Base-by-base conservation (phyloP, 805 yeast genomes). In the Maudiozyma barnettii region DNA sequence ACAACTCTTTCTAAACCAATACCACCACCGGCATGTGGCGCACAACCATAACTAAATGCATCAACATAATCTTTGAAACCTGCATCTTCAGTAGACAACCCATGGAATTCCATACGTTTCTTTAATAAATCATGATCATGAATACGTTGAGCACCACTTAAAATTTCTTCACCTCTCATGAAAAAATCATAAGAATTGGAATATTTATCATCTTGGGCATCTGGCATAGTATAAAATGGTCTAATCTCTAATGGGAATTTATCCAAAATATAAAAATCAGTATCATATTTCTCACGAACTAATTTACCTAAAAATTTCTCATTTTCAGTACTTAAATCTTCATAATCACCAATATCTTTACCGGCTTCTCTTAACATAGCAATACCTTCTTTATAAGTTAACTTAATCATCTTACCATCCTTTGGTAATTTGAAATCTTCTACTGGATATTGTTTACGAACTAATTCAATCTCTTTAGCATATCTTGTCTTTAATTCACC, bases 11-110 rank as follows among this genome's bases (percentile, higher is more conserved):
- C 99, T 56, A 93, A 73, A 63, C 99, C 99, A 66, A 93, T 93
- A 70, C 99, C 99, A 73, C 99, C 99, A 67, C 99, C 99, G 33
- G 96, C 99, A 63, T 93, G 99, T 44, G 99, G 99, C 54, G 96
- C 84, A 75, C 97, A 91, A 18, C 98, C 99, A 65, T 83, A 91
- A 42, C 78, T 72, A 75, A 93, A 93, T 16, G 96, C 95, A 53
- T 91, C 91, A 49, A 86, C 82, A 71, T 93, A 93, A 65, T 93
- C 98, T 64, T 77, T 76, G 58, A 91, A 72, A 54, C 98, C 99
- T 31, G 87, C 85, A 50, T 77, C 76, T 50, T 72, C 71, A 49
- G 95, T 86, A 64, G 87, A 86, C 47, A 93, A 80, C 23, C 78
- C 98, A 61, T 84, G 95, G 36, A 75, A 84, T 43, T 67, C 73